phyloP scores from a whole-genome alignment of 1,284 basidiomycete genomes.

The Pseudozyma flocculosa region DNA sequence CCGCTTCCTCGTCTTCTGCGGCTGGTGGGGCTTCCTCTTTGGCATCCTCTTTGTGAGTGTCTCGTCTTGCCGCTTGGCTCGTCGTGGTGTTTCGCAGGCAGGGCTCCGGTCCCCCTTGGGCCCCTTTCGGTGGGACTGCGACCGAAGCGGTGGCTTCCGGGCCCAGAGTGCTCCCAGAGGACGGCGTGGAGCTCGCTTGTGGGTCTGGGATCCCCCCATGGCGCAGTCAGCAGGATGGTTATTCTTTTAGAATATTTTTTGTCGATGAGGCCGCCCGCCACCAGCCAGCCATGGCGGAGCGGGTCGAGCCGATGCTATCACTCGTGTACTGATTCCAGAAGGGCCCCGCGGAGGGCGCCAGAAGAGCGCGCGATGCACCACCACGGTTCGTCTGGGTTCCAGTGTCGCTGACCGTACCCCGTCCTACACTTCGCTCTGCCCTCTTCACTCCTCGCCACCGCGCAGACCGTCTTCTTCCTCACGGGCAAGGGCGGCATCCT shows the following conservation, averaged over 20 bases:
- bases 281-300: not conserved
- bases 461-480: slow-evolving; percentile 51
- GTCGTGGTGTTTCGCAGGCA: too few species aligned
- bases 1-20: slow-evolving; percentile 50
- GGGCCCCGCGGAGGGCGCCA: too few species aligned
- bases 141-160: too few species aligned
- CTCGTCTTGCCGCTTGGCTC: not conserved
- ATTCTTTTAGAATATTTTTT: not conserved
- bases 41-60: slow-evolving; percentile 48
- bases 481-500: slow-evolving; percentile 51
- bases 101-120: too few species aligned
- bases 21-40: slow-evolving; percentile 56
- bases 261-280: not conserved
- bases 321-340: not conserved
- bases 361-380: too few species aligned
- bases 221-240: not conserved
- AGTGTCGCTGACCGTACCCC: too few species aligned
- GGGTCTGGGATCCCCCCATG: too few species aligned
- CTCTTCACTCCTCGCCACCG: not conserved
- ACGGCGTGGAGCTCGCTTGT: too few species aligned
- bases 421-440: not conserved
- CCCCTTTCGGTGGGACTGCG: too few species aligned
- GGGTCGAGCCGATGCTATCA: not conserved
- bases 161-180: too few species aligned
- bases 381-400: too few species aligned